Base-by-base conservation (phyloP, 2,329 filamentous ascomycete genomes). In the Mycosphaerelloides madeirae region DNA sequence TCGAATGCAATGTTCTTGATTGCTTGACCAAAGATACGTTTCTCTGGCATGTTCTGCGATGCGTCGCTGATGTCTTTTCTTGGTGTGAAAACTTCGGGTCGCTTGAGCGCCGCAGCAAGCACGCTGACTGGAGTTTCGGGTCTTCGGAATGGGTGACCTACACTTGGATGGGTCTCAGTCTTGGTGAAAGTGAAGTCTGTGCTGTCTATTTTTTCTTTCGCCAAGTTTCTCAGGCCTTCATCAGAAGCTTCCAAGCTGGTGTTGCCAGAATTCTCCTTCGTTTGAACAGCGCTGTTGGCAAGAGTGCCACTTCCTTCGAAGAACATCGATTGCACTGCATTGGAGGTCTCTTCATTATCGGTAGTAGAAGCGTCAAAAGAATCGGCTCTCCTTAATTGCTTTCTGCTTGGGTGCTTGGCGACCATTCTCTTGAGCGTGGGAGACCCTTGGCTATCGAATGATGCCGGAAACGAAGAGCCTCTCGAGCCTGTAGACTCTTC, bases 401-500 rank as follows among this genome's bases (percentile, higher is more conserved):
- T 25, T 29, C 55, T 38, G 37, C 45, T 51, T 29, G 49, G 50
- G 22, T 47, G 46, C 38, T 57, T 53, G 22, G 55, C 46, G 19
- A 52, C 55, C 22, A 43, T 31, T 12, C 34, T 14, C 13, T 43
- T 46, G 31, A 46, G n/a, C 12, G 44, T 40, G 8, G 38, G 47
- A n/a, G 60, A 60, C 16, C 41, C 32, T 18, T 49, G 49, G 45
- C 55, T 61, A 12, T 59, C 68, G 31, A 75, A 73, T 0, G 78
- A 79, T 20, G 69, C 72, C 15, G 72, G 73, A 28, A 76, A 65
- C 3, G 77, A 81, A 42, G 71, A 70, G 5, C 69, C 70, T 41
- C 76, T 70, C 5, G 79, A 82, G 47, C 77, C 76, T 1, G 76
- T 76, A 8, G 79, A 79, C n/a, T 76, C 75, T 31, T 78, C 80